phyloP scores from a whole-genome alignment of 805 yeast species.

The Torulaspora microellipsoides region DNA sequence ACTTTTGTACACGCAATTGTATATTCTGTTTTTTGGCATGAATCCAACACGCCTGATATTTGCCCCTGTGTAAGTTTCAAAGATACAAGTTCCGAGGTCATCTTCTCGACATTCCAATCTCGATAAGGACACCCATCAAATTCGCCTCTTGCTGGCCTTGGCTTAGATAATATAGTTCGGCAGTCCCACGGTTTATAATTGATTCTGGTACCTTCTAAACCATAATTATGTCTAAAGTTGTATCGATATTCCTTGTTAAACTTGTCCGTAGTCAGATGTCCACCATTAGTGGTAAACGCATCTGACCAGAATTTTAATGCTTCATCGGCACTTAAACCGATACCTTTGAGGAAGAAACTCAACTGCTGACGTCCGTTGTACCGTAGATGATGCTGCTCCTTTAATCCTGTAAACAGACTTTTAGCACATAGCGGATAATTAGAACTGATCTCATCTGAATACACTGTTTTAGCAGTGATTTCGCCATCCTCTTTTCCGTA shows the following conservation, averaged over 20 bases:
- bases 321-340: conserved; percentile 84
- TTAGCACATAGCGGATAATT: conserved; percentile 83
- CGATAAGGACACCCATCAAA: conserved; percentile 93
- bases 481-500: conserved; percentile 38
- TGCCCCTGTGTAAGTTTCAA: conserved; percentile 44
- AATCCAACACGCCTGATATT: conserved; percentile 58
- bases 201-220: conserved; percentile 83
- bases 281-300: conserved; percentile 56
- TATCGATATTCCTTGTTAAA: conserved; percentile 87
- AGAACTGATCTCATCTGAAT: conserved; percentile 46
- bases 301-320: conserved; percentile 79
- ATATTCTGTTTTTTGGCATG: conserved; percentile 63
- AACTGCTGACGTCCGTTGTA: conserved; percentile 84
- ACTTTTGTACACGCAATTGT: conserved; percentile 88
- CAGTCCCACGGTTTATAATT: conserved; percentile 87
- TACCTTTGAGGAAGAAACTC: conserved; percentile 79
- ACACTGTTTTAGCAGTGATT: conserved; percentile 59
- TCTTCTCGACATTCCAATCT: conserved; percentile 61
- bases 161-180: conserved; percentile 65
- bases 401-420: conserved; percentile 58
- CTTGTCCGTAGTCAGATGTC: conserved; percentile 57
- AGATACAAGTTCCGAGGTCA: conserved; percentile 54
- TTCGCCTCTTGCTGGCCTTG: conserved; percentile 63
- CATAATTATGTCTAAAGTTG: conserved; percentile 84
- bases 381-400: conserved; percentile 64